These are phyloP conservation scores for Boletus vinaceobasis DNA, from an alignment of 768 basidiomycete genomes.

Conservation along the genomic window DNA sequence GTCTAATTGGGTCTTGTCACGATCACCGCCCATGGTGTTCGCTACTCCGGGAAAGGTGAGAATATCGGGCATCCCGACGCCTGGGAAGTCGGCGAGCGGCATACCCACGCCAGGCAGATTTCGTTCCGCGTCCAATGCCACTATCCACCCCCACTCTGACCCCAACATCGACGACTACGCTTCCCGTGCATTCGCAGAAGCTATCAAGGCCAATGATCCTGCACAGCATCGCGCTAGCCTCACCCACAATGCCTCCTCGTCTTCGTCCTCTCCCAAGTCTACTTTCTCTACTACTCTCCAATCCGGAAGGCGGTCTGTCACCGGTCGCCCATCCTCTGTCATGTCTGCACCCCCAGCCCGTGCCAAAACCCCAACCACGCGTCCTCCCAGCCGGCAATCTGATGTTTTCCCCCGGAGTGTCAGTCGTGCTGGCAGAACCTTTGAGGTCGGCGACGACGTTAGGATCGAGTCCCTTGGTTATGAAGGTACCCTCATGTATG, in stretches of 20 bases:
- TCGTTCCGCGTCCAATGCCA: constrained; percentile 58
- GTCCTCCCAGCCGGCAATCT: constrained; percentile 66
- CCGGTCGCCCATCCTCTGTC: constrained; percentile 60
- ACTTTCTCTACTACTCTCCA: constrained; percentile 39
- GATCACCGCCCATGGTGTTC: constrained; percentile 32
- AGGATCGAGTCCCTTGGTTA: constrained; percentile 84
- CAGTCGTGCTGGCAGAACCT: constrained; percentile 44
- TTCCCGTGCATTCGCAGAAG: constrained; percentile 72
- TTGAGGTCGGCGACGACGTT: constrained; percentile 78
- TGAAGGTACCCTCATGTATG: constrained; percentile 76
- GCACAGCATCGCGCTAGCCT: constrained; percentile 57
- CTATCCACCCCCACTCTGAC: constrained; percentile 34
- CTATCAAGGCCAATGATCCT: constrained; percentile 78
- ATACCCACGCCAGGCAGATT: constrained; percentile 74
- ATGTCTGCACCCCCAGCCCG: constrained; percentile 49
- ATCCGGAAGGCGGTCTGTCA: constrained; percentile 42
- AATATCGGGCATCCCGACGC: constrained; percentile 44
- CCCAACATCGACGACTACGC: constrained; percentile 51
- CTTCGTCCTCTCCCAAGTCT: constrained; percentile 46
- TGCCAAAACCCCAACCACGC: constrained; percentile 53
- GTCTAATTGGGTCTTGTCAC: not conserved
- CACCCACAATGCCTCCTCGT: constrained; percentile 37
- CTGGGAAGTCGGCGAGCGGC: constrained; percentile 40
- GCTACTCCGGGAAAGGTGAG: constrained; percentile 44
- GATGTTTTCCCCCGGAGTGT: constrained; percentile 50